Percentiles rank a stretch among this genome's conserved stretches.
Conservation (phyloP, 805 yeast species). For the Candida sonorensis region DNA sequence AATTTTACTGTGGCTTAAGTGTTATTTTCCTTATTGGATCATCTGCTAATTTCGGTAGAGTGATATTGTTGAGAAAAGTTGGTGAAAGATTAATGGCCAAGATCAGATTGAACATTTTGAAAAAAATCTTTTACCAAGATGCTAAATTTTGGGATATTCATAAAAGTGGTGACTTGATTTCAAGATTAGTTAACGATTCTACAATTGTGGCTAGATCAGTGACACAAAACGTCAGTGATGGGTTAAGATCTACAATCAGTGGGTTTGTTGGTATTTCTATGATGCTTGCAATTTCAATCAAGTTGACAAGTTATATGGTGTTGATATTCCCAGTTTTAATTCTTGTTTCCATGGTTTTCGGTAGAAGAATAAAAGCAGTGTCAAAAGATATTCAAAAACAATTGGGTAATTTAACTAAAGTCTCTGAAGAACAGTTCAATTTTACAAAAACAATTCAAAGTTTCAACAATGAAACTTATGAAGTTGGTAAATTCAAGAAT, state of each 20-base stretch:
- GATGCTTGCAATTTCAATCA: conserved; percentile 85
- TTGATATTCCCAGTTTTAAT: conserved; percentile 79
- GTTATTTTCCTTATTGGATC: conserved; percentile 69
- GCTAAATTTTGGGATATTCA: conserved; percentile 85
- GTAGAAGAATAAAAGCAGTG: conserved; percentile 65
- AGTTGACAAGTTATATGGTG: conserved; percentile 76
- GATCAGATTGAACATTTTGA: conserved; percentile 68
- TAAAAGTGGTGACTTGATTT: conserved; percentile 86
- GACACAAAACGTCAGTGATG: conserved; percentile 87
- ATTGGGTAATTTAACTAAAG: conserved; percentile 80
- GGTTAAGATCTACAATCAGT: conserved; percentile 75
- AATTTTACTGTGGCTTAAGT: conserved; percentile 58
- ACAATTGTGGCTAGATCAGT: conserved; percentile 80
- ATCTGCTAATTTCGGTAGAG: conserved; percentile 71
- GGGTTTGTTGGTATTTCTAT: conserved; percentile 83
- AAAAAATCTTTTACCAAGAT: conserved; percentile 76
- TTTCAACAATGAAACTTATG: conserved; percentile 77
- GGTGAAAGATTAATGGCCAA: conserved; percentile 88
- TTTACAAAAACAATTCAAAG: conserved; percentile 85
- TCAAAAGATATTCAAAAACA: conserved; percentile 77
- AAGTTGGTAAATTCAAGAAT: conserved; percentile 65
- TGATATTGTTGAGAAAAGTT: conserved; percentile 64
- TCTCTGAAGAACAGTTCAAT: conserved; percentile 83
- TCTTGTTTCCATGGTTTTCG: conserved; percentile 74
- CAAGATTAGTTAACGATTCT: conserved; percentile 82